Conservation (phyloP, 225 moss, liverwort and hornwort genomes). For the Climacium dendroides region DNA sequence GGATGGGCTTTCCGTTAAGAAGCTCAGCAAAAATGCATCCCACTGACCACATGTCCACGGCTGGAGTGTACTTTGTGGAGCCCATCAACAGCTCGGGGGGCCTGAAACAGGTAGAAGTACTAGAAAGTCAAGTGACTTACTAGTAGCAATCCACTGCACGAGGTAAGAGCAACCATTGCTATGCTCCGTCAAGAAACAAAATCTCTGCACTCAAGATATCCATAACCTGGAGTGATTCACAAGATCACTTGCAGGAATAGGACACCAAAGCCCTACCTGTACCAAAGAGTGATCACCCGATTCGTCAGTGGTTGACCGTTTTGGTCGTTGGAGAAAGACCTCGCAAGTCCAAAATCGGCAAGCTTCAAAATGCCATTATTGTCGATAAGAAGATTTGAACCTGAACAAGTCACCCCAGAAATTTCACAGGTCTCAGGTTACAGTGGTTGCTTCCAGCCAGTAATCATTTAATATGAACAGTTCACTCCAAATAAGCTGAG, state of each 20-base stretch:
- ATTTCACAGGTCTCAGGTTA: not conserved
- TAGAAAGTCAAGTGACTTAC: conserved; percentile 38
- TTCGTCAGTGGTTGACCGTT: conserved; percentile 77
- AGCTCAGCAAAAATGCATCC: conserved; percentile 99
- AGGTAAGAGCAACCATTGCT: conserved; percentile 20
- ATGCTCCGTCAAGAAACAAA: conserved; percentile 8
- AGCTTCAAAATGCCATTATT: conserved; percentile 85
- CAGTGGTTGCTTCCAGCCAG: not conserved
- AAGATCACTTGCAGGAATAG: not conserved
- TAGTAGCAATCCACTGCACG: conserved; percentile 26
- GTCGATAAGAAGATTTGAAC: conserved; percentile 87
- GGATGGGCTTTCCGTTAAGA: conserved; percentile 85
- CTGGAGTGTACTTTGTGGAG: conserved; percentile 83
- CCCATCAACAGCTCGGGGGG: conserved; percentile 97
- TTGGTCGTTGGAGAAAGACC: conserved; percentile 63
- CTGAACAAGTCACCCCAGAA: conserved; percentile 18
- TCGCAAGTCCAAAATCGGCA: conserved; percentile 92
- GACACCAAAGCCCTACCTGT: conserved; percentile 47
- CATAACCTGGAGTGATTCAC: conserved; percentile 1
- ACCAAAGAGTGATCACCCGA: conserved; percentile 91
- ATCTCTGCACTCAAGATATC: conserved; percentile 2
- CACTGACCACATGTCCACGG: conserved; percentile 99
- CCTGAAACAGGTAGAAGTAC: conserved; percentile 53
- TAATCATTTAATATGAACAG: not conserved
- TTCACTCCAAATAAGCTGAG: not conserved